Conservation (phyloP, 805 yeast genomes). For the Zygosaccharomyces bailii region DNA sequence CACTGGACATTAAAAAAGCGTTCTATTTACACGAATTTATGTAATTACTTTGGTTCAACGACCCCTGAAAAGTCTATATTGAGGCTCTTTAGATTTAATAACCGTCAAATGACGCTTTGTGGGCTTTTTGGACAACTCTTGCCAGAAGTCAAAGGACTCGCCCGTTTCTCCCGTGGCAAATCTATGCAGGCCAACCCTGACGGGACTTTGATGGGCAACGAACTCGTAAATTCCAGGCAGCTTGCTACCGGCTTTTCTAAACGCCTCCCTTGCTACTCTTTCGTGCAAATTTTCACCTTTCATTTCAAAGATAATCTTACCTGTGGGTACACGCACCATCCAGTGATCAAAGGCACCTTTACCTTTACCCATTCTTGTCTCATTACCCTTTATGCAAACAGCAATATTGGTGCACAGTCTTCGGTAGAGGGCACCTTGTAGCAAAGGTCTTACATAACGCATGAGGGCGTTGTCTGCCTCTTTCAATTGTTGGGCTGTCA, state of each 20-base stretch:
- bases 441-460: conserved; percentile 75
- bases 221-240: conserved; percentile 92
- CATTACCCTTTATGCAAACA: conserved; percentile 94
- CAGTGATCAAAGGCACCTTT: conserved; percentile 97
- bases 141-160: conserved; percentile 49
- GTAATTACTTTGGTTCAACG: conserved; percentile 39
- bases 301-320: conserved; percentile 86
- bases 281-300: conserved; percentile 75
- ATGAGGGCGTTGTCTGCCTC: conserved; percentile 86
- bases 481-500: conserved; percentile 81
- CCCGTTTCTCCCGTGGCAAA: conserved; percentile 43
- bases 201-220: conserved; percentile 56
- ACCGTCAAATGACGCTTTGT: conserved; percentile 59
- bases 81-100: conserved; percentile 47
- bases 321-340: conserved; percentile 96
- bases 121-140: conserved; percentile 56
- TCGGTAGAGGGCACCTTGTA: conserved; percentile 64
- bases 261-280: conserved; percentile 83
- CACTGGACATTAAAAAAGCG: conserved; percentile 1
- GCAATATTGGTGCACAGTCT: conserved; percentile 82
- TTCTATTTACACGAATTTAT: conserved; percentile 10
- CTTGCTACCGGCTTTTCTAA: conserved; percentile 85
- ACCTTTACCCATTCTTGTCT: conserved; percentile 99
- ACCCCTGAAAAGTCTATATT: conserved; percentile 59
- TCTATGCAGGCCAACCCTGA: conserved; percentile 67